Evolutionary conservation across 495 filamentous ascomycete species (phyloP).

Genomic region (Penicillium egyptiacum): DNA sequence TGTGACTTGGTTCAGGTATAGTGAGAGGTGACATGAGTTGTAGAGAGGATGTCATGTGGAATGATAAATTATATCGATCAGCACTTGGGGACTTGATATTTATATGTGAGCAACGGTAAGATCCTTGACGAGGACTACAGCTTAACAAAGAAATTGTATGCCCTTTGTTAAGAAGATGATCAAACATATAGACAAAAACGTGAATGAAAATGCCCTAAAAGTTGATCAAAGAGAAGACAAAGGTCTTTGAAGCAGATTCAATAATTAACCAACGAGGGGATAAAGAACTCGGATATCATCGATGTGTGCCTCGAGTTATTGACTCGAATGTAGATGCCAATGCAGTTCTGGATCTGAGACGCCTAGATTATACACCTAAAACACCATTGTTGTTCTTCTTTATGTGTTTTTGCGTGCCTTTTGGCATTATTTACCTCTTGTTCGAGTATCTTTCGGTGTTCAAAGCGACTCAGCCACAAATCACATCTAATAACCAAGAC

Average conservation of each 20-base stretch:
- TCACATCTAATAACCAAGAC: too few relatives aligned
- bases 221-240: not conserved
- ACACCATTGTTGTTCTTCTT: not conserved
- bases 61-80: not conserved
- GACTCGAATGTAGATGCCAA: not conserved
- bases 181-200: not conserved
- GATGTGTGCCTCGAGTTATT: not conserved
- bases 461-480: too few relatives aligned
- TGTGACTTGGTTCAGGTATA: not conserved
- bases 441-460: not conserved
- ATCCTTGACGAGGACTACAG: not conserved
- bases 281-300: not conserved
- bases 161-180: not conserved
- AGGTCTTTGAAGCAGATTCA: not conserved
- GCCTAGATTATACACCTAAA: not conserved
- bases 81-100: conserved; percentile 1
- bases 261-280: not conserved
- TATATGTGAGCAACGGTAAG: not conserved
- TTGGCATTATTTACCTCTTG: not conserved
- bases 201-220: not conserved
- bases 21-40: not conserved
- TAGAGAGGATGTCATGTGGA: not conserved
- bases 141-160: not conserved
- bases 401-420: not conserved
- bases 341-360: not conserved